Evolutionary conservation across 768 basidiomycete genomes (phyloP).

Genomic region (Lactarius tabidus): DNA sequence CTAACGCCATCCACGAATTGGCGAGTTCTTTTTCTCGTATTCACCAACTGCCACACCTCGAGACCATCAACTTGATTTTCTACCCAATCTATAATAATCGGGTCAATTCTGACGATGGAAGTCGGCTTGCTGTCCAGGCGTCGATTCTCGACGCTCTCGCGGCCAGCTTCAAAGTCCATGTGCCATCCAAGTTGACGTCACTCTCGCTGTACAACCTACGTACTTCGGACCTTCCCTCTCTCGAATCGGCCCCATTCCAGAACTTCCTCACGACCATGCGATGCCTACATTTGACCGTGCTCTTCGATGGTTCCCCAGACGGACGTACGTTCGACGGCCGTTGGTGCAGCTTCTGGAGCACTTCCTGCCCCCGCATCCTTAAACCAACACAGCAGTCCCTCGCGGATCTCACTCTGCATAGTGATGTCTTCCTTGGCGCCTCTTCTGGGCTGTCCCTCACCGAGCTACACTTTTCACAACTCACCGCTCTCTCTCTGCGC

Average conservation of each 20-base stretch:
- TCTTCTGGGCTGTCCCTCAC: too few relatives aligned
- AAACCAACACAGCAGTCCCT: not conserved
- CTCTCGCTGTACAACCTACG: not conserved
- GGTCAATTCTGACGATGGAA: not conserved
- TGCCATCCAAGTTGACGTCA: not conserved
- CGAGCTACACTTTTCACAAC: not conserved
- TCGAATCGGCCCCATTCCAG: not conserved
- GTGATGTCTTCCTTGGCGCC: not conserved
- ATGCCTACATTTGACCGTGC: not conserved
- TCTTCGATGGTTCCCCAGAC: not conserved
- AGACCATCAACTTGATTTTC: not conserved
- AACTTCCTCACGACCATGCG: not conserved
- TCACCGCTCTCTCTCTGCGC: not conserved
- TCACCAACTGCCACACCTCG: not conserved
- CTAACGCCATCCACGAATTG: not conserved
- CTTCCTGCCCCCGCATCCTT: not conserved
- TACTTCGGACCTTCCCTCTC: too few relatives aligned
- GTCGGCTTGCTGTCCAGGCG: not conserved
- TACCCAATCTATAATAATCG: not conserved
- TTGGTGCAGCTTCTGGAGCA: not conserved
- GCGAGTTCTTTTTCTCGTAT: not conserved
- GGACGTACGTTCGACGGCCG: rapidly evolving
- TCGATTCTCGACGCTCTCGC: not conserved
- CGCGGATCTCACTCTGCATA: not conserved
- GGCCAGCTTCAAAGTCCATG: not conserved